Conservation (phyloP, 352 stramenopile species). For the Globisporangium cederbergense region DNA sequence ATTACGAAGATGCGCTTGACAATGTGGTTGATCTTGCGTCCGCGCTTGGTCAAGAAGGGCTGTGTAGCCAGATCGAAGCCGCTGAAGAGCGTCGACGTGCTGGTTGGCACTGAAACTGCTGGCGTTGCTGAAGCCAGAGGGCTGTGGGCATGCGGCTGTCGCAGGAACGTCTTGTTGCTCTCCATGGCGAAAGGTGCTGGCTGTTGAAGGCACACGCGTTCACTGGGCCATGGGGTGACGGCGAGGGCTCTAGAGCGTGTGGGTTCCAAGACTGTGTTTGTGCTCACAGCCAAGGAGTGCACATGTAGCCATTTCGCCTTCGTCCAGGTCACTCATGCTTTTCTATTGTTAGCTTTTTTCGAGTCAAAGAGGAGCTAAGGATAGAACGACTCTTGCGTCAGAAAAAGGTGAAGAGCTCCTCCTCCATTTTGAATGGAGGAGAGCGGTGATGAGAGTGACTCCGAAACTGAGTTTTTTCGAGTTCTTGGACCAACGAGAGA, state of each 20-base stretch:
- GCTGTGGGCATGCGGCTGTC: not conserved
- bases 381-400: not conserved
- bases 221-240: slow-evolving; percentile 2
- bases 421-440: no score
- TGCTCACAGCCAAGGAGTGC: not conserved
- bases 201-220: not conserved
- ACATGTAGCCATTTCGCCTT: not conserved
- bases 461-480: no score
- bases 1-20: slow-evolving; percentile 77
- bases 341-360: not conserved
- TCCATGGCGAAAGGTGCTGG: slow-evolving; percentile 4
- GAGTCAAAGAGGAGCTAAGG: not conserved
- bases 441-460: no score
- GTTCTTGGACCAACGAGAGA: no score
- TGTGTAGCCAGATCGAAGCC: slow-evolving; percentile 59
- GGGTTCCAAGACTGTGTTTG: not conserved
- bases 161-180: slow-evolving; percentile 8
- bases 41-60: slow-evolving; percentile 71
- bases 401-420: not conserved
- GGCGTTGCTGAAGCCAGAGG: not conserved
- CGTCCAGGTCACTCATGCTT: not conserved
- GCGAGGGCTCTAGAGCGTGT: not conserved
- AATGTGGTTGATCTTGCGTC: slow-evolving; percentile 56
- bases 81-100: slow-evolving; percentile 40
- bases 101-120: not conserved